Percentiles rank a stretch among this genome's conserved stretches.
These are phyloP conservation scores for Syzygium jambos DNA, from an alignment of 345 rosid species.

Conservation along the genomic window DNA sequence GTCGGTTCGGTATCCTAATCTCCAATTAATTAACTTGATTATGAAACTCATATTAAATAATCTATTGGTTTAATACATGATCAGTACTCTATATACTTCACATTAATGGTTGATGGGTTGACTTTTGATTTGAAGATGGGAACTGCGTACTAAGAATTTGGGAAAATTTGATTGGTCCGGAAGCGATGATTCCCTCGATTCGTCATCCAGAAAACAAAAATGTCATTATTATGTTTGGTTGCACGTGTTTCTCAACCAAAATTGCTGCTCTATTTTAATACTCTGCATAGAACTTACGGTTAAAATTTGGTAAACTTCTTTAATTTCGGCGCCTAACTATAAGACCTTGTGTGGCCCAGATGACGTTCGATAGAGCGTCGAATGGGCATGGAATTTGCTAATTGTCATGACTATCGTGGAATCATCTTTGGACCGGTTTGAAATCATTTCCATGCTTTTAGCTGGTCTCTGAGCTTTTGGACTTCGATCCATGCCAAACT, in stretches of 20 bases:
- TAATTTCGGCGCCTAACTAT: background rate
- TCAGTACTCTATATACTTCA: background rate
- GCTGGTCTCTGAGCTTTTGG: too few relatives aligned
- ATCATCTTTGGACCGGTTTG: background rate
- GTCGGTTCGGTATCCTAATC: background rate
- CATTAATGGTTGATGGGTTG: background rate
- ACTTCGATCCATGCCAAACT: background rate
- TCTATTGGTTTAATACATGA: background rate
- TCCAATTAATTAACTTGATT: background rate
- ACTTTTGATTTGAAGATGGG: background rate
- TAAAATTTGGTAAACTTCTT: background rate
- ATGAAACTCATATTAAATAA: background rate
- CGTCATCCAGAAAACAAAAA: too few relatives aligned
- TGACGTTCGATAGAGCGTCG: background rate
- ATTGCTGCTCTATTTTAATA: background rate
- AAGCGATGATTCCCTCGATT: background rate
- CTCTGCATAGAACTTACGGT: too few relatives aligned
- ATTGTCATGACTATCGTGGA: background rate
- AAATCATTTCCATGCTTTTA: background rate
- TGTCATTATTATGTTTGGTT: too few relatives aligned
- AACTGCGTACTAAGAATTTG: background rate
- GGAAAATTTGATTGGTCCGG: background rate
- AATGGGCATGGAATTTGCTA: background rate
- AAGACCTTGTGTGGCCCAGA: background rate
- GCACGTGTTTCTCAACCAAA: background rate